Base-by-base conservation (phyloP, 2,329 filamentous ascomycete species). In the Graphium sp. region DNA sequence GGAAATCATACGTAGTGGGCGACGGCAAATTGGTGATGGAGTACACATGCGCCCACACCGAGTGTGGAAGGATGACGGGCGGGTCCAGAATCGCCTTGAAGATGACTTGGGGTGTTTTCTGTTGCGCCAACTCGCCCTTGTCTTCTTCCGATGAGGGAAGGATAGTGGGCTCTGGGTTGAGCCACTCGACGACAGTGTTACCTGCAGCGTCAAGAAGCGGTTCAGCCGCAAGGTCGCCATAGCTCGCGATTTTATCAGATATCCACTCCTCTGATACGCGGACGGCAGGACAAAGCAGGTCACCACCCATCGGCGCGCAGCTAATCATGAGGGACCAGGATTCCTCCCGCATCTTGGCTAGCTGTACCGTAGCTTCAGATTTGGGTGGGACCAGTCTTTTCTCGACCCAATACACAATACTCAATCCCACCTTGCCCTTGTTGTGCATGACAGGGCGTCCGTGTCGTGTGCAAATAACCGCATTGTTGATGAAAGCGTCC, bases 381-480 rank as follows among this genome's bases (percentile, higher is more conserved):
- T 41, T 44, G 5, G 48, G 47, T 3, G 45, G 50, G 11, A 69
- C 47, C 26, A 64, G 56, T 26, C 66, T 60, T 31, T 60, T 55
- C 39, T 75, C 63, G 47, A 70, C 74, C 81, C 81, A 89, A 46
- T 87, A 91, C 37, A 83, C 75, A 22, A 89, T 41, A 27, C 66
- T 70, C 32, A 87, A 52, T 1, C 82, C 82, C 16, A 87, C 55
- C 28, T 63, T 66, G 14, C 64, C 62, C 28, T 70, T 60, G 10
- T 64, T 62, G 48, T 89, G 78, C 65, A 87, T 77, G 18, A 62
- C 54, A 0, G 81, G 80, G 18, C 61, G 61, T 2, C 81, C 81
- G 44, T 78, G 76, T 36, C 64, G 70, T 32, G 66, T 68, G 44
- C 77, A 83, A 48, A 82, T 63, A 26, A 70, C 73, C 28, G 63